Base-by-base conservation (phyloP, 768 basidiomycete genomes). In the Xerocomellus amylosporus region DNA sequence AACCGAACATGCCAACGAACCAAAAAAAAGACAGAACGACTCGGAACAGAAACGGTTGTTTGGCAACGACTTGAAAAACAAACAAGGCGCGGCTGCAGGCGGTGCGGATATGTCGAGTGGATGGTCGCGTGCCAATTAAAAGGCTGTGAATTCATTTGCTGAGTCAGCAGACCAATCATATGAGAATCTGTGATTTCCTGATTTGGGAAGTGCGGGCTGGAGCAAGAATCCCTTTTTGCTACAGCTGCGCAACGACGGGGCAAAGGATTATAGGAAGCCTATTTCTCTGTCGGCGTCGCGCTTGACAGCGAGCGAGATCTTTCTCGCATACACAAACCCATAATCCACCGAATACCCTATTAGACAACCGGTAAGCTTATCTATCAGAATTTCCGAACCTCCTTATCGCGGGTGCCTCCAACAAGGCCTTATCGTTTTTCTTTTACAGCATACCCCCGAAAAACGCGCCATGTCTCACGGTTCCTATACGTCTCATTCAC, bases 401-500 rank as follows among this genome's bases (percentile, higher is more conserved):
- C 58, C 68, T 69, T 70, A 70, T 70, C 69, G 66, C 68, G 22
- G 36, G 31, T 53, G 46, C 62, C 43, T 58, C 33, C 58, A 59
- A 53, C 45, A 56, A 48, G 43, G 43, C 43, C 70, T 70, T 70
- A 70, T 70, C 69, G 68, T 66, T 62, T 59, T 58, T 61, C 57
- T 54, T 62, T 64, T 67, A 67, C 68, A 70, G 69, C 64, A 72
- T 70, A 70, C 69, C 69, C 55, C 60, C 62, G 56, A 66, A 61
- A 62, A 68, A 62, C 47, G 12, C 58, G 68, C 63, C 52, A 85
- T 84, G 84, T 86, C 84, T 74, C 84, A 85, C 83, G 84, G 81
- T 69, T 86, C 85, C 54, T 82, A 81, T 76, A 86, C 87, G 59
- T 87, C 85, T 71, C 81, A 74, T 77, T 85, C 75, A 75, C 81